Conservation (phyloP, 2,329 filamentous ascomycete genomes). For the Talaromyces sp. region DNA sequence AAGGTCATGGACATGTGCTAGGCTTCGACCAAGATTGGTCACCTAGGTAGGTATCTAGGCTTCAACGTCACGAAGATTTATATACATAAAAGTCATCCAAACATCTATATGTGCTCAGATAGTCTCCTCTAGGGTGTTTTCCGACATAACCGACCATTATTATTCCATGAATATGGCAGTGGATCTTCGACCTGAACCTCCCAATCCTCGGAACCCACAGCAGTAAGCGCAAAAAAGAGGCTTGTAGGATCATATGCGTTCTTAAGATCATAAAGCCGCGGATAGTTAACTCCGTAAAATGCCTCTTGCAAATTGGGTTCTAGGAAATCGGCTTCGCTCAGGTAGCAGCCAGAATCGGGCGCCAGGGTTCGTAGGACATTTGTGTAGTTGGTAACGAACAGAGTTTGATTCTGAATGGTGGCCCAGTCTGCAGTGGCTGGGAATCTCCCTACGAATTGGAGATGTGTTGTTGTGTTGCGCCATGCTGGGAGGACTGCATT, state of each 20-base stretch:
- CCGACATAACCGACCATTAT: background rate
- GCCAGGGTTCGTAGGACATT: slow-evolving; percentile 18
- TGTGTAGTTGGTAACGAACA: background rate
- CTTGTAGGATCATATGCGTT: slow-evolving; percentile 38
- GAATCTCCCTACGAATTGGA: slow-evolving; percentile 24
- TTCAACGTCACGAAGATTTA: too few species aligned
- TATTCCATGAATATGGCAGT: background rate
- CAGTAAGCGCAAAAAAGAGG: slow-evolving; percentile 28
- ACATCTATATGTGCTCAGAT: too few species aligned
- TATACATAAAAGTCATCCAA: too few species aligned
- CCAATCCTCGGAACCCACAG: slow-evolving; percentile 6
- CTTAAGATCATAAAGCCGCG: slow-evolving; percentile 34
- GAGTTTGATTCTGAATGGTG: background rate
- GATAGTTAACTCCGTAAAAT: slow-evolving; percentile 42
- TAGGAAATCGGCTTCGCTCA: slow-evolving; percentile 41
- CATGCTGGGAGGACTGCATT: slow-evolving; percentile 40
- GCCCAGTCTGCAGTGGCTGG: background rate
- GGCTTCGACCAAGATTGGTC: too few species aligned
- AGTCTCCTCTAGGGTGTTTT: background rate
- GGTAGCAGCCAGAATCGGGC: slow-evolving; percentile 36
- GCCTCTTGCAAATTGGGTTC: slow-evolving; percentile 38
- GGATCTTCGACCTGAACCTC: background rate
- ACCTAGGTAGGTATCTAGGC: too few species aligned
- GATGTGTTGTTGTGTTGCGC: slow-evolving; percentile 32
- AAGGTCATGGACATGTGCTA: too few species aligned